A percentile compares a stretch with the other conserved stretches of the same genome.
These are phyloP conservation scores for Raffaelea arxii DNA, from an alignment of 2,329 filamentous ascomycete genomes.

Conservation along the genomic window DNA sequence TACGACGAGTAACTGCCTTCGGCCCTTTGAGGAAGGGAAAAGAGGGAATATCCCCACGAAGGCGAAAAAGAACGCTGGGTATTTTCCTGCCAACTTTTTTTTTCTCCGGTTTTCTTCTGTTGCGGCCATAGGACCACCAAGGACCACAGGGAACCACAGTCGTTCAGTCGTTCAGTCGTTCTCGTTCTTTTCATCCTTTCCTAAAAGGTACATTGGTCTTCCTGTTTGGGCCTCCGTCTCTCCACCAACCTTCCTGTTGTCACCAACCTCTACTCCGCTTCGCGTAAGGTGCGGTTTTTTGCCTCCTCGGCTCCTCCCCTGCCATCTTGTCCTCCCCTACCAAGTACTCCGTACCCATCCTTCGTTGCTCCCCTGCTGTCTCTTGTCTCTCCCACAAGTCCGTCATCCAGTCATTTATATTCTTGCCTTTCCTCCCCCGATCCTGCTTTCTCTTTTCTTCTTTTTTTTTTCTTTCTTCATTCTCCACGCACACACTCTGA, in stretches of 20 bases:
- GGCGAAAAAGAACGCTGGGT: too few relatives aligned
- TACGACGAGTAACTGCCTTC: too few relatives aligned
- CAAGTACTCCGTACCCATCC: neutral
- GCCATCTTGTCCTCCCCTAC: neutral
- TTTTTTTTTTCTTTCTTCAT: neutral
- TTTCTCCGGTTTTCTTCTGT: neutral
- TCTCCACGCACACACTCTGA: neutral
- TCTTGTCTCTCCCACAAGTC: neutral
- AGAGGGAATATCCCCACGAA: neutral
- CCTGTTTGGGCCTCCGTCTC: neutral
- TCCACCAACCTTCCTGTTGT: neutral
- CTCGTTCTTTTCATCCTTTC: neutral
- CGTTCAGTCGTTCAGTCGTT: neutral
- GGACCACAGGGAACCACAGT: neutral
- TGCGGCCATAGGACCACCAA: neutral
- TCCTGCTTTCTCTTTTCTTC: neutral
- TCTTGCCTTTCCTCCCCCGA: neutral
- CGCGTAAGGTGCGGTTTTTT: slow-evolving; percentile 9
- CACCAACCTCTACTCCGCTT: slow-evolving; percentile 4
- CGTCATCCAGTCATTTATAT: neutral
- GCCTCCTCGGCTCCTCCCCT: slow-evolving; percentile 4
- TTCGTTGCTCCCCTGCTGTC: neutral
- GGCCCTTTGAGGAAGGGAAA: too few relatives aligned
- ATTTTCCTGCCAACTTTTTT: neutral
- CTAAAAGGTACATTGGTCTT: neutral